Base-by-base conservation (phyloP, 495 filamentous ascomycete species). In the Thermothielavioides terrestris region DNA sequence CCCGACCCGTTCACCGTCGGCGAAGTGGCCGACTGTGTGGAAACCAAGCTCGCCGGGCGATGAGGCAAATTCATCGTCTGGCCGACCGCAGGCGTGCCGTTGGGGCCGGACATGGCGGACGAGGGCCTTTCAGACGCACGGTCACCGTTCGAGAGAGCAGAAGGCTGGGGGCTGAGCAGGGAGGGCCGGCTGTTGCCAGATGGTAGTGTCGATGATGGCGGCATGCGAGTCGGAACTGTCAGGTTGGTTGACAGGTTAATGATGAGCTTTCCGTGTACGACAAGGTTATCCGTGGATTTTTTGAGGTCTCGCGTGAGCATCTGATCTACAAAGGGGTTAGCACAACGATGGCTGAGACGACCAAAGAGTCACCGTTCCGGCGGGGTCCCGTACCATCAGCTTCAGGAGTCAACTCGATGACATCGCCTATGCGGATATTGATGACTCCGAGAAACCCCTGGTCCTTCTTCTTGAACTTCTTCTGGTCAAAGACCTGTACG, bases 401-500 rank as follows among this genome's bases (percentile, higher is more conserved):
- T 35, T 89, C 90, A 54, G 85, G 79, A 46, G 84, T 81, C 52
- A 98, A 67, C 64, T 96, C 92, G 43, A 98, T 86, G 31, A 90
- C 85, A 74, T 88, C 86, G 49, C 92, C 94, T 47, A 97, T 84
- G 44, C 89, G 85, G 50, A 97, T 84, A 65, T 98, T 98, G 57
- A 98, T 95, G 31, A 98, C 92, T 31, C 92, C 92, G 18, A 98
- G 79, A 59, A 98, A 98, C 1, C 92, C 92, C 65, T 98, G 92
- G 60, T 97, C 92, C 86, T 97, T 98, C 78, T 98, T 98, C 74
- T 98, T 98, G 75, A 97, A 98, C 68, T 98, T 98, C 75, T 96
- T 97, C 67, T 98, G 92, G 65, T 98, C 92, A 61, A 98, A 98
- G 39, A 98, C 95, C 65, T 98, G 92, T 35, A 98, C 89, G 17